Percentiles rank a stretch among this genome's conserved stretches.
Evolutionary conservation across 1,284 basidiomycete genomes (phyloP).

Genomic region (Rhodotorula glutinis): DNA sequence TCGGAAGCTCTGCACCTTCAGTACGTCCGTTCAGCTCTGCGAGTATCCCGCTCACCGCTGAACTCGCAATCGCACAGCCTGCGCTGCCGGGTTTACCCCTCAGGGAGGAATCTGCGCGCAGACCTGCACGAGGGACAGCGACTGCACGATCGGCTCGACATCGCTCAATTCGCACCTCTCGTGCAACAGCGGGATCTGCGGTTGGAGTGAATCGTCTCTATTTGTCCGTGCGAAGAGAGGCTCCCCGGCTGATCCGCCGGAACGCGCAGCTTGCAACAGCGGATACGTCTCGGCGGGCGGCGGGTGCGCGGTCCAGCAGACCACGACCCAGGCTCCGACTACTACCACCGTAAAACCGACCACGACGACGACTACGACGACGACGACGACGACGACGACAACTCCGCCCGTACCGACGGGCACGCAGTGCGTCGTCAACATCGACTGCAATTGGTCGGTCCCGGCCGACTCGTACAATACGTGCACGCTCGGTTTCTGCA

Average conservation of each 20-base stretch:
- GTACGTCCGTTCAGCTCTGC: not conserved
- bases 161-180: not conserved
- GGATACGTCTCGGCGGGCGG: no score
- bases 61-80: not conserved
- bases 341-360: not conserved
- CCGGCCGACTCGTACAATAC: slow-evolving; percentile 4
- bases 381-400: not conserved
- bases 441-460: not conserved
- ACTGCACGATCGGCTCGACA: not conserved
- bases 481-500: not conserved
- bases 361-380: not conserved
- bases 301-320: not conserved
- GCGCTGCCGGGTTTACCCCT: not conserved
- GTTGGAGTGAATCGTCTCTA: not conserved
- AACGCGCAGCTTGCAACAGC: no score
- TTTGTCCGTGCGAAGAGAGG: no score
- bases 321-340: not conserved
- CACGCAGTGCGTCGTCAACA: not conserved
- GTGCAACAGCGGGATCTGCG: not conserved
- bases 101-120: not conserved
- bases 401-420: not conserved
- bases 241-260: no score
- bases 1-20: not conserved
- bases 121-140: not conserved
- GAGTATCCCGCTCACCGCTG: not conserved